Base-by-base conservation (phyloP, 2,329 filamentous ascomycete species). In the Parastagonospora nodorum region DNA sequence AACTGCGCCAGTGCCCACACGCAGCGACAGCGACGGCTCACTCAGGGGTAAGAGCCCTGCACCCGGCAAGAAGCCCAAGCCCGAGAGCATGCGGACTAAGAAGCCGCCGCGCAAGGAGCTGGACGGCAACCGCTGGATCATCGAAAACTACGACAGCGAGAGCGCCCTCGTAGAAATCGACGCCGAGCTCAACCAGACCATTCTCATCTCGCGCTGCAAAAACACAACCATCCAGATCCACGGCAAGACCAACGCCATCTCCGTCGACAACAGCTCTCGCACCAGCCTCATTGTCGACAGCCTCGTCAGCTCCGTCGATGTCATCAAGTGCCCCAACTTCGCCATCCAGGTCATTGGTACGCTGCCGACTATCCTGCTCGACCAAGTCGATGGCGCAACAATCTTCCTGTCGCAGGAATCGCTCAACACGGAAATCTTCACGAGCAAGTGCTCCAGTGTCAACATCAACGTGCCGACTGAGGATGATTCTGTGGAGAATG, bases 191-290 rank as follows among this genome's bases (percentile, higher is more conserved):
- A 86, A 87, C 39, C 94, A 99, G 58, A 96, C 92, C 1, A 86
- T 99, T 58, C 86, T 97, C 59, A 94, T 99, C 72, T 91, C 88
- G 68, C 88, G 89, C 63, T 97, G 93, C 82, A 92, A 86, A 76
- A 94, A 94, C 76, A 89, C 89, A 5, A 95, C 92, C 19, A 84
- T 99, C 66, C 89, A 95, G 63, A 80, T 99, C 69, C 88, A 85
- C 68, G 92, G 91, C 75, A 99, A 99, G 77, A 92, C 90, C 50
- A 99, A 99, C 72, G 92, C 94, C n/a, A 89, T 99, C 56, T 93
- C 92, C 5, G 84, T 97, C 62, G 94, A 97, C 77, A 97, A 97
- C 78, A 93, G 88, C 48, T 84, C 82, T 40, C 88, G 90, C 42
- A 80, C 95, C 14, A 95, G 90, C 27, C 83, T 99, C 45, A 85